Conservation (phyloP, 768 basidiomycete genomes). For the Mycena rosella region DNA sequence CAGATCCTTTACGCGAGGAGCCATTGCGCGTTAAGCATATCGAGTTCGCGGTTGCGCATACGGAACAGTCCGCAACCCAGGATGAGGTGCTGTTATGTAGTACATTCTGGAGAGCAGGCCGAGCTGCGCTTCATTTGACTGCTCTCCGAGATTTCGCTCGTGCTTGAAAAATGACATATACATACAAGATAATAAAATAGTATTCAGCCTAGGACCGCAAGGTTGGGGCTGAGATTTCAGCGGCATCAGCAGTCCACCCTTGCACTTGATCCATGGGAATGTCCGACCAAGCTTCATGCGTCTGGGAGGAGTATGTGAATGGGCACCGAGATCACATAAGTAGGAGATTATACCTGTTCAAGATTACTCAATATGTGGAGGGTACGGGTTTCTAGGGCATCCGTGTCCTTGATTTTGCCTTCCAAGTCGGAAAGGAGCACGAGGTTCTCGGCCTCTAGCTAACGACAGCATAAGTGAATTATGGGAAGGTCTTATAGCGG, state of each 20-base stretch:
- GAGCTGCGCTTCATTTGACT: too few species aligned
- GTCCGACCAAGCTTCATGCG: not conserved
- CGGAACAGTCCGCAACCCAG: too few species aligned
- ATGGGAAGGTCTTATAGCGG: not conserved
- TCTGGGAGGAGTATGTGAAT: not conserved
- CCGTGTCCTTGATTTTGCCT: slow-evolving; percentile 58
- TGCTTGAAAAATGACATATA: too few species aligned
- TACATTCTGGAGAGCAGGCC: too few species aligned
- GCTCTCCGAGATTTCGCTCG: too few species aligned
- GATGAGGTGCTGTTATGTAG: too few species aligned
- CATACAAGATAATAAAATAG: not conserved
- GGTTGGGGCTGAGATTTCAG: not conserved
- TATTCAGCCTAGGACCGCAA: not conserved
- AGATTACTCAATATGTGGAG: slow-evolving; percentile 64
- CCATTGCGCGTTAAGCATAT: too few species aligned
- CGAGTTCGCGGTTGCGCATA: too few species aligned
- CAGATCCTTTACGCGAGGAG: too few species aligned
- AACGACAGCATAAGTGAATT: not conserved
- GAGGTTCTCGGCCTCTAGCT: slow-evolving; percentile 73
- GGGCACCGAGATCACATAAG: not conserved
- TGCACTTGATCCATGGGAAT: not conserved
- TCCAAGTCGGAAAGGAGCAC: slow-evolving; percentile 53
- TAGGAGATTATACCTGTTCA: slow-evolving; percentile 59
- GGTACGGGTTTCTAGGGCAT: slow-evolving; percentile 60
- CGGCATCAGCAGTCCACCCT: not conserved